These are phyloP conservation scores for Chrysosphaeria jannelii DNA, from an alignment of 2,329 filamentous ascomycete species.

Conservation along the genomic window DNA sequence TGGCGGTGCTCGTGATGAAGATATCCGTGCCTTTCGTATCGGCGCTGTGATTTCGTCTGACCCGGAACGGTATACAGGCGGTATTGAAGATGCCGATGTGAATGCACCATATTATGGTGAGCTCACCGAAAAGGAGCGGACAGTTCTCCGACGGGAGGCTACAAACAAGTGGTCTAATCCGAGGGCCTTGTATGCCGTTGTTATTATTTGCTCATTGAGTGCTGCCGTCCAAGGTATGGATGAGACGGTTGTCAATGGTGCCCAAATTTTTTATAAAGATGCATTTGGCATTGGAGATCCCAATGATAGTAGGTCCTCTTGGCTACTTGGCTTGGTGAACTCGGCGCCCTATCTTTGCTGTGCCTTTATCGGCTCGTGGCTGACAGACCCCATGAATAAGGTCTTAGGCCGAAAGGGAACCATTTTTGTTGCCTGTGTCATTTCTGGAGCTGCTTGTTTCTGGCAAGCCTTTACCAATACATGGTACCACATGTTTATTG, in stretches of 20 bases:
- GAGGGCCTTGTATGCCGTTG: slow-evolving; percentile 29
- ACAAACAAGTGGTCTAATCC: slow-evolving; percentile 41
- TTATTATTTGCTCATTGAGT: slow-evolving; percentile 33
- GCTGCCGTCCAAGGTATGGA: slow-evolving; percentile 46
- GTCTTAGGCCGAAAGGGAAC: slow-evolving; percentile 39
- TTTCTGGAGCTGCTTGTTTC: slow-evolving; percentile 9
- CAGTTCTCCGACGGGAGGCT: slow-evolving; percentile 26
- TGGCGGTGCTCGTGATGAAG: slow-evolving; percentile 15
- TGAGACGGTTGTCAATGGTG: slow-evolving; percentile 38
- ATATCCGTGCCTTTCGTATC: slow-evolving; percentile 20
- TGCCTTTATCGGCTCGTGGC: slow-evolving; percentile 40
- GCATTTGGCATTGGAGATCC: slow-evolving; percentile 27
- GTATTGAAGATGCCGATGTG: neutral
- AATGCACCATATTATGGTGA: slow-evolving; percentile 7
- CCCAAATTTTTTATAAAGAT: slow-evolving; percentile 30
- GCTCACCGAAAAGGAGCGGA: slow-evolving; percentile 25
- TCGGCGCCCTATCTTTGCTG: slow-evolving; percentile 32
- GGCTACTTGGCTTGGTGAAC: slow-evolving; percentile 30
- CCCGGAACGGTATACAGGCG: slow-evolving; percentile 16
- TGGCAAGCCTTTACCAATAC: slow-evolving; percentile 16
- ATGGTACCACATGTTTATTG: slow-evolving; percentile 39
- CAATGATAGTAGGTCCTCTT: slow-evolving; percentile 16
- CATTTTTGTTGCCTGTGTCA: slow-evolving; percentile 34
- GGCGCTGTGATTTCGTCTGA: slow-evolving; percentile 26
- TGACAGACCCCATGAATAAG: slow-evolving; percentile 42